phyloP scores from a whole-genome alignment of 164 flowering plant species.

The Vitis rupestris region DNA sequence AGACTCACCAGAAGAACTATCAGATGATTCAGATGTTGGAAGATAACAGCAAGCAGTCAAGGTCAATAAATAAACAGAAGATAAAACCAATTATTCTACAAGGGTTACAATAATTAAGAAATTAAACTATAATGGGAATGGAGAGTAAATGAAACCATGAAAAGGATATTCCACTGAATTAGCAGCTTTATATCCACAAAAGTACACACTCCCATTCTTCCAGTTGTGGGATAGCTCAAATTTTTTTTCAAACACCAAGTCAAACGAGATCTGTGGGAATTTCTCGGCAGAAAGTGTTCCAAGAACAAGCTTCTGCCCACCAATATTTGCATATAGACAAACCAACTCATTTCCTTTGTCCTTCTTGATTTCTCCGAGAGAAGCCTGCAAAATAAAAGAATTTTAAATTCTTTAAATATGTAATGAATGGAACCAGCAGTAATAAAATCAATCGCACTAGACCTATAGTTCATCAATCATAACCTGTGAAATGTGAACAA shows the following conservation, averaged over 20 bases:
- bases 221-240: slow-evolving; percentile 56
- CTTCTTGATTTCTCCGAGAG: slow-evolving; percentile 43
- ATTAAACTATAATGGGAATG: too few species aligned
- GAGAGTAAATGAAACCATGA: not conserved
- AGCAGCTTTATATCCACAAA: slow-evolving; percentile 38
- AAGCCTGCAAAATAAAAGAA: slow-evolving; percentile 31
- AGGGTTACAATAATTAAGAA: too few species aligned
- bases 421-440: not conserved
- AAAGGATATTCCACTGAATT: slow-evolving; percentile 34
- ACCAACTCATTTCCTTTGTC: slow-evolving; percentile 34
- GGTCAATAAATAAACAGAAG: slow-evolving; percentile 10
- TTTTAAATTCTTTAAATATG: not conserved
- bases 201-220: slow-evolving; percentile 53
- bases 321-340: slow-evolving; percentile 31
- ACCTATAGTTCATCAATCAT: not conserved
- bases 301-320: slow-evolving; percentile 41
- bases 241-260: slow-evolving; percentile 41
- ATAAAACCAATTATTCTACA: not conserved
- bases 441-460: not conserved
- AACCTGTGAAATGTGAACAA: slow-evolving; percentile 55
- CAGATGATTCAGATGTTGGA: slow-evolving; percentile 7
- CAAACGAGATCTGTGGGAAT: slow-evolving; percentile 41
- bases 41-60: slow-evolving; percentile 17
- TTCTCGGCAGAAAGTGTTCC: slow-evolving; percentile 45
- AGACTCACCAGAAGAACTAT: slow-evolving; percentile 23